Percentiles rank a stretch among this genome's conserved stretches.
These are phyloP conservation scores for Botrytis squamosa DNA, from an alignment of 2,329 filamentous ascomycete genomes.

Conservation along the genomic window DNA sequence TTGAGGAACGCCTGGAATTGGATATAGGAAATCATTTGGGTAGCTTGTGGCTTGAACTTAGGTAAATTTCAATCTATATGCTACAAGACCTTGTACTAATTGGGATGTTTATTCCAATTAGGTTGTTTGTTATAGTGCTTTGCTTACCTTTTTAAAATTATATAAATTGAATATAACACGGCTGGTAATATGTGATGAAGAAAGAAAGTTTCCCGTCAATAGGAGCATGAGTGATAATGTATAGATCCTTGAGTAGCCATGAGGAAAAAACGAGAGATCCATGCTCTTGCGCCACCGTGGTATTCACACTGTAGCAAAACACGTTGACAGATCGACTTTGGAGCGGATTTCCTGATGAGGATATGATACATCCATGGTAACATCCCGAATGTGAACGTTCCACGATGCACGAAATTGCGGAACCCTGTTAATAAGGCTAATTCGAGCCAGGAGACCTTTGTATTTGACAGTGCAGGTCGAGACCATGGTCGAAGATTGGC, in stretches of 20 bases:
- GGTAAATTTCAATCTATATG: constrained; percentile 17
- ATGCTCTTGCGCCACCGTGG: background rate
- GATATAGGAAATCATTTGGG: background rate
- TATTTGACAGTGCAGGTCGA: constrained; percentile 8
- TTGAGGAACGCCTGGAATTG: background rate
- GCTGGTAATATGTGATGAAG: background rate
- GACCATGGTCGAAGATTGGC: constrained; percentile 11
- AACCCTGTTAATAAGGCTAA: background rate
- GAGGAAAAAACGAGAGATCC: background rate
- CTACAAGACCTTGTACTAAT: constrained; percentile 14
- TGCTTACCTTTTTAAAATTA: background rate
- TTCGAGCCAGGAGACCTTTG: background rate
- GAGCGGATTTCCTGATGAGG: constrained; percentile 7
- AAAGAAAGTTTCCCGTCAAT: background rate
- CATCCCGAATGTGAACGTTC: constrained; percentile 22
- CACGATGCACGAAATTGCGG: constrained; percentile 22
- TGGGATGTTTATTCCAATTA: background rate
- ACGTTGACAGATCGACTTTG: constrained; percentile 17
- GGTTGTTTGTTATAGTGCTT: constrained; percentile 5
- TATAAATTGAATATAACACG: background rate
- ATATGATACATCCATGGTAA: constrained; percentile 16
- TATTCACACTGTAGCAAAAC: constrained; percentile 1
- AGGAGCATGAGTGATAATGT: background rate
- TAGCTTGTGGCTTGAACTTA: constrained; percentile 13
- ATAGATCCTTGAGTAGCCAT: background rate